These are phyloP conservation scores for Phytopythium delawarense DNA, from an alignment of 352 stramenopile species.

Conservation along the genomic window DNA sequence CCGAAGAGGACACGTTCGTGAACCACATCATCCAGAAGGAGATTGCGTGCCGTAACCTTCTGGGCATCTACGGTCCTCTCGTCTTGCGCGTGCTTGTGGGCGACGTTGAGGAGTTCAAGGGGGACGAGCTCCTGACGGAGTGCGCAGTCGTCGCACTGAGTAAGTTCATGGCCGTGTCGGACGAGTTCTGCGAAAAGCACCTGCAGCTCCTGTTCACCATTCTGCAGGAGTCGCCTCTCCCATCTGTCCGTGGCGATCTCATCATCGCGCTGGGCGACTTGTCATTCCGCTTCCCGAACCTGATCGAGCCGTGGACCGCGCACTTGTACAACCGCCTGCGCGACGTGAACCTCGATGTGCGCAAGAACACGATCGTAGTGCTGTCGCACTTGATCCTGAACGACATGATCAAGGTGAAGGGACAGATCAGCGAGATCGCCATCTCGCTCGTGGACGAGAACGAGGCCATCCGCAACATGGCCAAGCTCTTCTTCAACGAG, in stretches of 20 bases:
- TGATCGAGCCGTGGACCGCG: conserved; percentile 97
- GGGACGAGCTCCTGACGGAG: conserved; percentile 84
- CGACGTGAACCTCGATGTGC: conserved; percentile 88
- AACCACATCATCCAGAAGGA: conserved; percentile 91
- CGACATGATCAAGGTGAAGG: conserved; percentile 99
- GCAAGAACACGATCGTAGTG: conserved; percentile 96
- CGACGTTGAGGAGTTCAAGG: conserved; percentile 51
- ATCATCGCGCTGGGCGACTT: conserved; percentile 97
- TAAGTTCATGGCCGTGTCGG: conserved; percentile 98
- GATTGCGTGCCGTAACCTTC: conserved; percentile 89
- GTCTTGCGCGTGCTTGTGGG: conserved; percentile 83
- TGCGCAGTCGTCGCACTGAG: conserved; percentile 93
- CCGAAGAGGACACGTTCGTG: conserved; percentile 89
- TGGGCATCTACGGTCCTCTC: conserved; percentile 90
- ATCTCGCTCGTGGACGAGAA: conserved; percentile 95
- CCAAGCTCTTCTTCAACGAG: conserved; percentile 96
- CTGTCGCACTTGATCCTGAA: conserved; percentile 99
- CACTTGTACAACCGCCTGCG: conserved; percentile 94
- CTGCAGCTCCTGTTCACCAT: conserved; percentile 94
- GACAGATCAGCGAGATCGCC: conserved; percentile 93
- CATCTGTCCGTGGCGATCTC: conserved; percentile 92
- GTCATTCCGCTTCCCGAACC: conserved; percentile 97
- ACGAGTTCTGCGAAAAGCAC: conserved; percentile 94
- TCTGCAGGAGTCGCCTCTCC: conserved; percentile 66
- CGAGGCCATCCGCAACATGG: conserved; percentile 89